phyloP scores from a whole-genome alignment of 2,329 filamentous ascomycete genomes.

The Ophiostoma angusticollis region DNA sequence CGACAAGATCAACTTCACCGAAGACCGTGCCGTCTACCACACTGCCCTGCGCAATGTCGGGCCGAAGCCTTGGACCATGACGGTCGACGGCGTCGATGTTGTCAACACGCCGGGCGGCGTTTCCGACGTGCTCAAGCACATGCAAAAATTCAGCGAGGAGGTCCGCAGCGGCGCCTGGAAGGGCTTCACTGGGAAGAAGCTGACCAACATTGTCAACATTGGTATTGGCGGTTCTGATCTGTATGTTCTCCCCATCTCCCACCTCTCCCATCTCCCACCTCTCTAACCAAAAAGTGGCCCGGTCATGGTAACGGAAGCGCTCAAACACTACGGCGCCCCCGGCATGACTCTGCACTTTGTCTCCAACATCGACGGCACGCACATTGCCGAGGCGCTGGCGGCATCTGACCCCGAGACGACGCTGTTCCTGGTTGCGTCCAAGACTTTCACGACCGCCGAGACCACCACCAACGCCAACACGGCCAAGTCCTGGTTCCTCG shows the following conservation, averaged over 20 bases:
- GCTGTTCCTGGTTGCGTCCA: constrained; percentile 96
- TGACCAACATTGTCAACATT: constrained; percentile 92
- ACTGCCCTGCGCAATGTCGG: constrained; percentile 81
- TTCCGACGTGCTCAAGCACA: constrained; percentile 83
- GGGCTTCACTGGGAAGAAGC: constrained; percentile 92
- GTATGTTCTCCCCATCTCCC: constrained; percentile 40
- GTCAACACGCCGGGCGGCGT: constrained; percentile 81
- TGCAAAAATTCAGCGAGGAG: constrained; percentile 96
- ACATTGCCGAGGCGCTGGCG: constrained; percentile 86
- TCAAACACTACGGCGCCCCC: constrained; percentile 84
- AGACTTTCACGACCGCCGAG: constrained; percentile 98
- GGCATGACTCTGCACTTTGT: constrained; percentile 92
- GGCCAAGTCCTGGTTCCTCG: constrained; percentile 92
- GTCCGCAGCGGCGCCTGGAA: constrained; percentile 93
- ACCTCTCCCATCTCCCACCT: background rate
- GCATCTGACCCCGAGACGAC: constrained; percentile 90
- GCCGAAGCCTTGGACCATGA: constrained; percentile 53
- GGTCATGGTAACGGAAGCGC: constrained; percentile 96
- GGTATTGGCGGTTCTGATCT: constrained; percentile 97
- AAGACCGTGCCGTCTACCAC: constrained; percentile 92
- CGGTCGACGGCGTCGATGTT: constrained; percentile 85
- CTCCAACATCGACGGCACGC: constrained; percentile 98
- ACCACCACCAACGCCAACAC: constrained; percentile 95
- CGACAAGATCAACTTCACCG: constrained; percentile 99
- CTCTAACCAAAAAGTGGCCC: constrained; percentile 53